Evolutionary conservation across 2,329 filamentous ascomycete genomes (phyloP).

Genomic region (Talaromyces funiculosus): DNA sequence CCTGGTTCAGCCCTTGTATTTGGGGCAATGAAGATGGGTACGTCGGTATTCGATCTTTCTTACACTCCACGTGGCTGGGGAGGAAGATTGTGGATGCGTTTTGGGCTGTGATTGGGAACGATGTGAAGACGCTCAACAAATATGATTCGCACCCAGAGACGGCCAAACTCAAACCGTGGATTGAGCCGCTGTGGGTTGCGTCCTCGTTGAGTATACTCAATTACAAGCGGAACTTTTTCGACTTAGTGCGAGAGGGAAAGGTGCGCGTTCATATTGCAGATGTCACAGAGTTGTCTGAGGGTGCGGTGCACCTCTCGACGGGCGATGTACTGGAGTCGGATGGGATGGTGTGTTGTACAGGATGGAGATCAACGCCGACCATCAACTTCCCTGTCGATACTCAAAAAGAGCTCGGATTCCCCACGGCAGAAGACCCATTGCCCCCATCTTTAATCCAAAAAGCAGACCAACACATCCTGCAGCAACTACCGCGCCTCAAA

Average conservation of each 20-base stretch:
- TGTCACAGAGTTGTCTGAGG: constrained; percentile 44
- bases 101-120: constrained; percentile 48
- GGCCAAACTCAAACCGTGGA: constrained; percentile 43
- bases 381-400: constrained; percentile 40
- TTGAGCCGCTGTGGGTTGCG: constrained; percentile 49
- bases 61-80: constrained; percentile 50
- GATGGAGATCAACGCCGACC: constrained; percentile 49
- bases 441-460: constrained; percentile 12
- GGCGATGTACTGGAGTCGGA: constrained; percentile 44
- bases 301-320: constrained; percentile 45
- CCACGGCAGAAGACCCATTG: constrained; percentile 5
- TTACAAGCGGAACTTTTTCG: constrained; percentile 53
- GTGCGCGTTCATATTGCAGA: constrained; percentile 54
- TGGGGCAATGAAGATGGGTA: constrained; percentile 65
- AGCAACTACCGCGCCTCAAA: constrained; percentile 9
- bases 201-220: constrained; percentile 57
- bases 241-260: constrained; percentile 49
- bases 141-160: constrained; percentile 43
- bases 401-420: constrained; percentile 6
- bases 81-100: constrained; percentile 47
- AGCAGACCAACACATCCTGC: constrained; percentile 15
- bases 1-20: constrained; percentile 69
- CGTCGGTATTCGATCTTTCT: constrained; percentile 35
- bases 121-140: constrained; percentile 44
- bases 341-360: constrained; percentile 51